Base-by-base conservation (phyloP, 1,284 basidiomycete species). In the Sparassis latifolia region DNA sequence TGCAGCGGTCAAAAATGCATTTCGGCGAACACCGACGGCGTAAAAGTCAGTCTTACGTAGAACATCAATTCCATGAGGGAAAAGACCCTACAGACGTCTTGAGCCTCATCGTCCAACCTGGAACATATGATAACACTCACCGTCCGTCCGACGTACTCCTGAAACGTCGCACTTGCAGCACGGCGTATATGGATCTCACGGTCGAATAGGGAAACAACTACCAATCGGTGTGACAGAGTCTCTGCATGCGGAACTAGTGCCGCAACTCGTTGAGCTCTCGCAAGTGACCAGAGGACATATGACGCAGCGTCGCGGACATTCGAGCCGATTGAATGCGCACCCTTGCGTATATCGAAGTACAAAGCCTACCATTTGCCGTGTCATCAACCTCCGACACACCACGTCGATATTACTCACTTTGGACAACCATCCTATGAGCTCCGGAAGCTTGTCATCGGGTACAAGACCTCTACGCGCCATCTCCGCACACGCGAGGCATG, bases 141-240 rank as follows among this genome's bases (percentile, higher is more conserved):
- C 69, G 89, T 88, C 60, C 97, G 77, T 6, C 97, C 97, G 40
- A 98, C 97, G 61, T 89, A 88, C 68, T 99, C 97, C 66, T 99
- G 97, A 66, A 93, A 99, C 3, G 96, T 93, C 6, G 97, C 97
- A 68, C 95, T 98, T 2, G 96, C 94, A 3, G 97, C 97, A 54
- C 97, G 75, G n/a, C 97, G 80, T 45, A 99, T 93, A 52, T 92
- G 90, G 10, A 98, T 85, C 64, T 99, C 97, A 31, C 97, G 80
- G 69, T 99, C 97, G 59, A 87, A 93, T 38, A 93, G 73, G 0
- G 95, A 82, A 3, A 93, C 89, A 7, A 82, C 78, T 5, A 88
- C 82, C 47, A 99, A 76, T 30, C 74, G 72, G 37, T 77, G 79
- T 1, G 95, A 88, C 27, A 97, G 77, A 42, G 72, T 70, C 7